Evolutionary conservation across 164 flowering plant genomes (phyloP).

Genomic region (Aristolochia fimbriata): DNA sequence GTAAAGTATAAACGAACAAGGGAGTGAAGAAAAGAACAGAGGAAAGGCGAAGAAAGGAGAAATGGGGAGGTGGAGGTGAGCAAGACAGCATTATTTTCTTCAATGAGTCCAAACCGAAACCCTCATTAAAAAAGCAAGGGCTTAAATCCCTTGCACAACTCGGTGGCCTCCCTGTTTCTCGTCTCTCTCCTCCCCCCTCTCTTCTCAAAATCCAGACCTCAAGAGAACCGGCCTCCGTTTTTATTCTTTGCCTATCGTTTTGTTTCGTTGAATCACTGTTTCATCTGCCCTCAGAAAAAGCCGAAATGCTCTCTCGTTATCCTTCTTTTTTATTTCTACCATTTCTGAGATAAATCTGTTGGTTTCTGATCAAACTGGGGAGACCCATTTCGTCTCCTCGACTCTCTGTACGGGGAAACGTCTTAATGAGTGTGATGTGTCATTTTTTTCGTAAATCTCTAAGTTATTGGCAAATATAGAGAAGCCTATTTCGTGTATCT

Average conservation of each 20-base stretch:
- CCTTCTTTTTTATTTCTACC: conserved; percentile 1
- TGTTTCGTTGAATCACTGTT: conserved; percentile 3
- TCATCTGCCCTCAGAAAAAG: conserved; percentile 1
- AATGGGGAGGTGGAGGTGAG: not conserved
- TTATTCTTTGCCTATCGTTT: conserved; percentile 4
- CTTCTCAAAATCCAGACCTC: not conserved
- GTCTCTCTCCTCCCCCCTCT: conserved; percentile 1
- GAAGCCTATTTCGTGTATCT: not conserved
- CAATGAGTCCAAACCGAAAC: not conserved
- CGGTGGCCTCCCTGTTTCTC: not conserved
- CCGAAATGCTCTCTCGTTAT: not conserved
- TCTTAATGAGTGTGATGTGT: not conserved
- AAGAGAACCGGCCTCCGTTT: conserved; percentile 5
- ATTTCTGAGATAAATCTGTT: not conserved
- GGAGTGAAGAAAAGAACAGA: not conserved
- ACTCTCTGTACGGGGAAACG: not conserved
- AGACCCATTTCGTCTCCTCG: not conserved
- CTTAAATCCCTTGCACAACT: not conserved
- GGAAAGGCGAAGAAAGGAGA: not conserved
- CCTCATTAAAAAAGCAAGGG: conserved; percentile 2
- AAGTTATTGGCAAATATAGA: not conserved
- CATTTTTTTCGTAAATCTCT: not conserved
- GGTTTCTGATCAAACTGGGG: conserved; percentile 1
- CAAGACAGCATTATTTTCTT: not conserved
- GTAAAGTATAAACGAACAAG: no score